Evolutionary conservation across 1,284 basidiomycete species (phyloP).

Genomic region (Chiua sp.): DNA sequence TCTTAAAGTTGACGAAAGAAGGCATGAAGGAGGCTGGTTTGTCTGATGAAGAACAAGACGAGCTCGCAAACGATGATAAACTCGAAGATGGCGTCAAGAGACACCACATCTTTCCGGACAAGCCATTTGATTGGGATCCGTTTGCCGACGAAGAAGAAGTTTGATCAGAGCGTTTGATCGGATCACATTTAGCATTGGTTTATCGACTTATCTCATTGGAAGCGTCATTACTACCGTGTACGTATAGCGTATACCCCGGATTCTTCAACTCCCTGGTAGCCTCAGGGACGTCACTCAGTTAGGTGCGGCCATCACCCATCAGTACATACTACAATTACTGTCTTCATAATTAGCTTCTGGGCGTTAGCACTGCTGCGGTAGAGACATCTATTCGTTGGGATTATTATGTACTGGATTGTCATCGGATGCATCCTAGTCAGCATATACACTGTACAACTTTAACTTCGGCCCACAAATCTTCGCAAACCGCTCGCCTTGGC

Average conservation of each 20-base stretch:
- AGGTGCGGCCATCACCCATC: no score
- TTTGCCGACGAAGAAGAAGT: conserved; percentile 34
- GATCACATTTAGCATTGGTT: neutral
- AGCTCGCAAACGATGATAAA: conserved; percentile 17
- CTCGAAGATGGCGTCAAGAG: conserved; percentile 15
- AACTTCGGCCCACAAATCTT: no score
- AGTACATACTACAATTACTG: no score
- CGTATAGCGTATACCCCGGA: conserved; percentile 13
- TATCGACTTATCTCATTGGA: neutral
- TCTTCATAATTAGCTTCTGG: no score
- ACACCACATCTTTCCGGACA: conserved; percentile 34
- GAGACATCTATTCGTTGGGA: no score
- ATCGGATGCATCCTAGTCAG: no score
- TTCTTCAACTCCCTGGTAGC: neutral
- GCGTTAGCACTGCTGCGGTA: no score
- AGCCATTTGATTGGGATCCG: conserved; percentile 38
- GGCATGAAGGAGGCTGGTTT: conserved; percentile 35
- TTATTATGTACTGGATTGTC: no score
- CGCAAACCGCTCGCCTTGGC: no score
- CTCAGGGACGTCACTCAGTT: neutral
- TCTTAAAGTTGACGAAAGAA: conserved; percentile 34
- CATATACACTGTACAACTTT: no score
- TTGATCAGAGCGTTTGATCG: conserved; percentile 4
- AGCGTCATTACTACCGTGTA: conserved; percentile 13
- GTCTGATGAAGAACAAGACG: conserved; percentile 31